Base-by-base conservation (phyloP, 106 monocot genomes). In the Acorus gramineus region DNA sequence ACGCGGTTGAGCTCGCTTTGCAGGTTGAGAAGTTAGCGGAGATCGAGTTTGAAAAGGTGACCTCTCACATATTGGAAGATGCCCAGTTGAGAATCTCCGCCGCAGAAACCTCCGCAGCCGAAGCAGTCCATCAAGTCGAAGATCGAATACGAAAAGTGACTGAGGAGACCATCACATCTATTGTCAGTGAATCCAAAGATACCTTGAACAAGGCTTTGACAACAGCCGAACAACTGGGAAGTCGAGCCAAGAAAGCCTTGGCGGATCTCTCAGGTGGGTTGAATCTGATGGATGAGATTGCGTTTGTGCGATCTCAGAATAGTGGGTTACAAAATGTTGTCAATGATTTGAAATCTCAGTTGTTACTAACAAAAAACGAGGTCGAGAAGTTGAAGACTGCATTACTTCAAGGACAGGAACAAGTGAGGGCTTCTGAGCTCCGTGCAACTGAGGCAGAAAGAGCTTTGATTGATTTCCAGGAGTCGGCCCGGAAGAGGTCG, bases 11-110 rank as follows among this genome's bases (percentile, higher is more conserved):
- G 47, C 64, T 77, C 43, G 76, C 76, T 3, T 44, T 71, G 28
- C 76, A 77, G 60, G 70, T 77, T 60, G 76, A 77, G 70, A 77
- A 69, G 59, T 60, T 77, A 49, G 76, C 70, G 49, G 70, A 71
- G 58, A 11, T 71, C 60, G 71, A 70, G 44, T 77, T 77, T 42
- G 5, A 77, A 54, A 70, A 77, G 47, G 76, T 70, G 2, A 77
- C 76, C 2, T 70, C 70, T 65, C 64, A 71, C 49, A 77, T 77
- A 59, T 48, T 77, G 50, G 70, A 77, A 55, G 70, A 77, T 66
- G 76, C 71, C 3, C 44, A 9, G 10, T 6, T 70, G 60, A 70
- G 76, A 43, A 70, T 77, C 2, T 64, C 70, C n/a, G 76, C 71
- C 53, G 76, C 70, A 3, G 76, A 77, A 59, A 77, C 65, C 42